Evolutionary conservation across 495 filamentous ascomycete species (phyloP), one percentile per base, ranked within the genome.

Genomic region (Jackrogersella minutella): DNA sequence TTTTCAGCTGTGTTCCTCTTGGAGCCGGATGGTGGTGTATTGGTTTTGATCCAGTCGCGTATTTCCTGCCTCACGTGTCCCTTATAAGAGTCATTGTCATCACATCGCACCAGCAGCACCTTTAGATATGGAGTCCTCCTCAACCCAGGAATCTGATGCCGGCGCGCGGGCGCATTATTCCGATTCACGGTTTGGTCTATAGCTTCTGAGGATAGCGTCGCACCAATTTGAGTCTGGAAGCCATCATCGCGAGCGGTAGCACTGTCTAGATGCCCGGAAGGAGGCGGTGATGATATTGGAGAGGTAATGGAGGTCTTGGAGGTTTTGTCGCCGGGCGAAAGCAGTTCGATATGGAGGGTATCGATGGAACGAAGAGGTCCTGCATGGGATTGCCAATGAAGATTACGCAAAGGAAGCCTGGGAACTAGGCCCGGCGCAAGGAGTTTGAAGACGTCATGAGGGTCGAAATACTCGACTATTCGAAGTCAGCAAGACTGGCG

Each of bases 81-180:
- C 78, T 96, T 97, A 79, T 99, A 99, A 2, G 86, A 88, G 28
- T 98, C 95, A 65, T 93, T 93, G 72, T 99, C 95, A 78, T 97
- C 93, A 75, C 95, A 97, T 62, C 93, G 84, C 41, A 98, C 84
- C 6, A 99, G 77, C 66, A 91, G 90, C 19, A 99, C 79, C 77
- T 97, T 97, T 67, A 99, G 80, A 76, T 98, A 99, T 6, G 95
- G 94, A 2, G 94, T 98, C 61, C 93, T 91, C 10, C 94, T 89
- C 28, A 99, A 80, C 10, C 95, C 95, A 1, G 95, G 95, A 43
- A 99, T 97, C 76, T 99, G 95, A 72, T 99, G 95, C 28, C 96
- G 84, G 10, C 94, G 87, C 65, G 62, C 26, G 46, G 73, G 46
- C 50, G 69, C 24, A 56, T 69, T 39, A 44, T 72, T 61, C 43